phyloP scores from a whole-genome alignment of 2,329 filamentous ascomycete genomes.

The Pestalotiopsis fici region DNA sequence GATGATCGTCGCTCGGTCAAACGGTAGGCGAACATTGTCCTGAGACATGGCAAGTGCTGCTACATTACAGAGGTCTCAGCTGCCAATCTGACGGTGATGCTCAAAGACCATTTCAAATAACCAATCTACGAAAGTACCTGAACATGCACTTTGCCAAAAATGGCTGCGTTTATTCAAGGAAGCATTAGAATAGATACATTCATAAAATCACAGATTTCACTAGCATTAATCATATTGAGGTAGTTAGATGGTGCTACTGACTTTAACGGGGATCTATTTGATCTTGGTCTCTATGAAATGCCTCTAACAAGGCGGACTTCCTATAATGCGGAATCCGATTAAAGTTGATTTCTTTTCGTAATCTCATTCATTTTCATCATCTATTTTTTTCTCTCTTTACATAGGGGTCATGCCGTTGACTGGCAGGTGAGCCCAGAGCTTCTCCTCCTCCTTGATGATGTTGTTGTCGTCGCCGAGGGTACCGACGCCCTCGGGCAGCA shows the following conservation, averaged over 20 bases:
- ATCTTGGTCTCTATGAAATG: neutral
- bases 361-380: neutral
- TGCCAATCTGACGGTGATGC: neutral
- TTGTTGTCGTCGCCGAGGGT: slow-evolving; percentile 18
- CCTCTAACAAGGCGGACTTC: neutral
- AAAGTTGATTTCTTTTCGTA: neutral
- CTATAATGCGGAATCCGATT: neutral
- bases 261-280: neutral
- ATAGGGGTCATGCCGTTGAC: slow-evolving; percentile 12
- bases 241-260: neutral
- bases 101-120: neutral
- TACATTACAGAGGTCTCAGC: neutral
- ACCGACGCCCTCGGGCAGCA: slow-evolving; percentile 5
- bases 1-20: neutral
- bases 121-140: neutral
- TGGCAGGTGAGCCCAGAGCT: slow-evolving; percentile 15
- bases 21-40: neutral
- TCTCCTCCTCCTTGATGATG: slow-evolving; percentile 16
- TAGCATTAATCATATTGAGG: neutral
- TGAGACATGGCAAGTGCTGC: neutral
- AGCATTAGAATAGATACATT: neutral
- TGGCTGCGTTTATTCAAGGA: neutral
- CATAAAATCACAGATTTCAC: neutral
- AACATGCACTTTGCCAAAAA: neutral
- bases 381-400: neutral